Base-by-base conservation (phyloP, 352 stramenopile genomes). In the Globisporangium cylindrosporum region DNA sequence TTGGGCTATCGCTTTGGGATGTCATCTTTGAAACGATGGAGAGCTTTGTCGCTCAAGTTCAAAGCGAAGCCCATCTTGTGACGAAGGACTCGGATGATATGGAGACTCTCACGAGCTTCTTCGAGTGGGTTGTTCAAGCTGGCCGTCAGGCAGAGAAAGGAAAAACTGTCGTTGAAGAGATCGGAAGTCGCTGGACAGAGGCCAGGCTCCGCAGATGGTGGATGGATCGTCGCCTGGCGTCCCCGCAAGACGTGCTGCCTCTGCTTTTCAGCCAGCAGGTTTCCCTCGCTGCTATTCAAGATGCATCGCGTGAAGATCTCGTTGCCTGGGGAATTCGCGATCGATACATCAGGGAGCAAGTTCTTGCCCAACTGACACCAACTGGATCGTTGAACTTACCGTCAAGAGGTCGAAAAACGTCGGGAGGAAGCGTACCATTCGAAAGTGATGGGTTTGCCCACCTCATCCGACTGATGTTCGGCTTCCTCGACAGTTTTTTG, bases 271-370 rank as follows among this genome's bases (percentile, higher is more conserved):
- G 66, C 15, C 76, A 84, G 10, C 73, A 84, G 12, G 67, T 91
- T 46, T 76, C 82, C 2, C 66, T 92, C 6, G 59, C 73, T 3
- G 71, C 64, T 46, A 63, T 92, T n/a, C 71, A 84, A 53, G 70
- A 68, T 15, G 82, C 84, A 27, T 90, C 84, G 9, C 78, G 82
- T 7, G 84, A 92, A 70, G 84, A 90, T 36, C 62, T 92, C 0
- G 84, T 91, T n/a, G 83, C 80, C 0, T 92, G 82, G 82, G 82
- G 82, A 2, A 75, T 92, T 43, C 67, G 72, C 15, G 82, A 91
- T 59, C 79, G 82, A 1, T 76, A 80, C 55, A 76, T 59, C 22
- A 77, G 82, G 22, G 80, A 92, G 20, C 76, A 83, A 63, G 75
- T 92, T 69, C 51, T 92, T 34, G 64, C 71, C 10, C 71, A 79